Base-by-base conservation (phyloP, 192 early-diverging fungal genomes). In the Gamsiella multidivaricata region DNA sequence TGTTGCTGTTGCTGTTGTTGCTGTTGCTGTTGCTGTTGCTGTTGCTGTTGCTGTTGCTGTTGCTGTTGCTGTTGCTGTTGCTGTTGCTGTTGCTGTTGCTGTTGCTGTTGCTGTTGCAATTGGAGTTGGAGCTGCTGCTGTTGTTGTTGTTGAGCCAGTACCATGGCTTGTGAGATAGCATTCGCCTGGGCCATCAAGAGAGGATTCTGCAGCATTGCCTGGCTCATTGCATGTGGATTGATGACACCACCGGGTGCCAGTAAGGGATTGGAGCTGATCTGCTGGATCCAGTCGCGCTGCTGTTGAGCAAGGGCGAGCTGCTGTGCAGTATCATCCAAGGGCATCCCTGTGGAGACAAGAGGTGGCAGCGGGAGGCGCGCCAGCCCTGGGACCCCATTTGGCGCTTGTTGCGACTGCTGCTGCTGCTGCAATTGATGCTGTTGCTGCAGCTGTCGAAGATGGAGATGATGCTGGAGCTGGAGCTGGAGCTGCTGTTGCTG, bases 151-250 rank as follows among this genome's bases (percentile, higher is more conserved):
- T 63, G 73, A n/a, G 57, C 59, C 17, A 74, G 56, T n/a, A 58
- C 50, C 74, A 78, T 71, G 37, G 67, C 69, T 50, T 70, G 74
- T 0, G 74, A 56, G 41, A 78, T 78, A 9, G 74, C 74, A 31
- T 41, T 78, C 9, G 74, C 74, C 32, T 78, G 74, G 7, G 65
- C 74, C 74, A 78, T 78, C 34, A 78, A 33, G 11, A 61, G 57
- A 32, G 74, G 74, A 22, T 78, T 69, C 47, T 78, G 74, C 12
- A 78, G 58, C 10, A 78, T 61, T 7, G 74, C 74, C 45, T 69
- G 74, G 23, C 74, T 78, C 74, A 78, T 78, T 12, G 65, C 61
- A 29, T 78, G 74, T 11, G 74, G 74, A 37, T 78, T 65, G n/a
- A 78, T 58, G 9, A 50, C 22, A 18, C 65, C 65, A 3, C 66